Evolutionary conservation across 2,329 filamentous ascomycete genomes (phyloP).

Genomic region (Botryosphaeria dothidea): DNA sequence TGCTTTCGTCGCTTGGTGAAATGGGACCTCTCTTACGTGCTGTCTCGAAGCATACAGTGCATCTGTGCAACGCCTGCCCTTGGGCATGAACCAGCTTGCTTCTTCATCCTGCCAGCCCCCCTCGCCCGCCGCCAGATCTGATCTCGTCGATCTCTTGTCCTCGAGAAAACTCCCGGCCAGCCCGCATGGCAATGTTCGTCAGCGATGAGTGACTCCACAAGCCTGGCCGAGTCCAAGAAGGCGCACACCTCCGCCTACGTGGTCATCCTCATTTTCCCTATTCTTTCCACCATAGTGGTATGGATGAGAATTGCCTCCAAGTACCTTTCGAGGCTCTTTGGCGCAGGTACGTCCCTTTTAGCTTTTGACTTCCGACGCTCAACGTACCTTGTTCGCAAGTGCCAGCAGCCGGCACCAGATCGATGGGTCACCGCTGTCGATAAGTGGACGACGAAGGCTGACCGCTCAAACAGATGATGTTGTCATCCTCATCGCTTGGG

Average conservation of each 20-base stretch:
- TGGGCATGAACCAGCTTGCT: not conserved
- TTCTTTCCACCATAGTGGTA: conserved; percentile 2
- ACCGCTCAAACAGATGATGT: conserved; percentile 4
- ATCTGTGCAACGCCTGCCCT: not conserved
- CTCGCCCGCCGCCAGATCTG: not conserved
- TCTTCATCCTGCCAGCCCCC: conserved; percentile 1
- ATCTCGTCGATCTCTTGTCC: not conserved
- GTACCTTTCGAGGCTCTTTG: not conserved
- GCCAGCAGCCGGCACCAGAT: not conserved
- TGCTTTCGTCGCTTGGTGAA: not conserved
- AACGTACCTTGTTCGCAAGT: not conserved
- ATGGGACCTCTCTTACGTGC: not conserved
- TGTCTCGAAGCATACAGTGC: not conserved
- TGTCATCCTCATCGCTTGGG: conserved; percentile 9
- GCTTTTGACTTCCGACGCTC: not conserved
- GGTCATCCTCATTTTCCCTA: conserved; percentile 1
- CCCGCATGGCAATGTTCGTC: not conserved
- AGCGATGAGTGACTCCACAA: not conserved
- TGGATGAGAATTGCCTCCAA: conserved; percentile 3
- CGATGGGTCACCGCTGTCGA: not conserved
- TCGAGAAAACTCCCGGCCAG: not conserved
- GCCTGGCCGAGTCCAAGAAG: not conserved
- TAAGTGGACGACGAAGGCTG: not conserved
- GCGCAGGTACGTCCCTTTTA: not conserved
- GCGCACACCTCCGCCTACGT: conserved; percentile 5